phyloP scores from a whole-genome alignment of 768 basidiomycete genomes.

The Termitomyces titanicus region DNA sequence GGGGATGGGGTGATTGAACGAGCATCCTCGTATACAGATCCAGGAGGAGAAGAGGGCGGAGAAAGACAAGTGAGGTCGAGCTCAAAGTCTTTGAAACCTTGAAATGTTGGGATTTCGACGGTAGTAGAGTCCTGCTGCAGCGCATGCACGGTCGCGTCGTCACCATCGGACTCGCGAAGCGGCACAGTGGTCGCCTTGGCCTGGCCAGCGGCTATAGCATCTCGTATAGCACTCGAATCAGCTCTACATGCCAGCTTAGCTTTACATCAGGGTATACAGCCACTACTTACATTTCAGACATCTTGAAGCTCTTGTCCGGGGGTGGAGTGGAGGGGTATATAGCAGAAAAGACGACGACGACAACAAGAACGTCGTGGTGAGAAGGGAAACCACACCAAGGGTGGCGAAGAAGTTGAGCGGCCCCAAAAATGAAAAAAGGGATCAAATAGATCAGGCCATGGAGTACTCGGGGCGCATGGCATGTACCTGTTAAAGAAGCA shows the following conservation, averaged over 20 bases:
- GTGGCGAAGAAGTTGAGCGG: not conserved
- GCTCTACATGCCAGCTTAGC: conserved; percentile 17
- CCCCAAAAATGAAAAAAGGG: conserved; percentile 14
- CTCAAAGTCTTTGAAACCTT: conserved; percentile 43
- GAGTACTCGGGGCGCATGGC: conserved; percentile 24
- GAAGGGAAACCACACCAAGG: conserved; percentile 11
- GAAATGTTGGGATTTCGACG: conserved; percentile 26
- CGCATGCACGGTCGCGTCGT: conserved; percentile 18
- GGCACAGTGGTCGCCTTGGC: conserved; percentile 15
- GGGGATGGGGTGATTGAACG: conserved; percentile 27
- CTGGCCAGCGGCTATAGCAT: conserved; percentile 17
- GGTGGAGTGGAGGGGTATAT: no score
- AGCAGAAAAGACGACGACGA: no score
- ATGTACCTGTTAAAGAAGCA: conserved; percentile 27
- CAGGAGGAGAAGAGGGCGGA: conserved; percentile 34
- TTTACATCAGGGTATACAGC: not conserved
- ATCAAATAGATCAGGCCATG: conserved; percentile 21
- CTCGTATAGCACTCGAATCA: conserved; percentile 20
- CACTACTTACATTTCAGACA: conserved; percentile 15
- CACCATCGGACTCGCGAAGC: conserved; percentile 19
- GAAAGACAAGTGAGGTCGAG: conserved; percentile 45
- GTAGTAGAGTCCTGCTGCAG: conserved; percentile 7
- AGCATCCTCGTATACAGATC: conserved; percentile 30
- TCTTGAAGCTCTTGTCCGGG: conserved; percentile 1
- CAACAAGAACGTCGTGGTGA: conserved; percentile 9